Evolutionary conservation across 257 asterid genomes (phyloP), one percentile per base, ranked within the genome.

Genomic region (Solanum pennellii): DNA sequence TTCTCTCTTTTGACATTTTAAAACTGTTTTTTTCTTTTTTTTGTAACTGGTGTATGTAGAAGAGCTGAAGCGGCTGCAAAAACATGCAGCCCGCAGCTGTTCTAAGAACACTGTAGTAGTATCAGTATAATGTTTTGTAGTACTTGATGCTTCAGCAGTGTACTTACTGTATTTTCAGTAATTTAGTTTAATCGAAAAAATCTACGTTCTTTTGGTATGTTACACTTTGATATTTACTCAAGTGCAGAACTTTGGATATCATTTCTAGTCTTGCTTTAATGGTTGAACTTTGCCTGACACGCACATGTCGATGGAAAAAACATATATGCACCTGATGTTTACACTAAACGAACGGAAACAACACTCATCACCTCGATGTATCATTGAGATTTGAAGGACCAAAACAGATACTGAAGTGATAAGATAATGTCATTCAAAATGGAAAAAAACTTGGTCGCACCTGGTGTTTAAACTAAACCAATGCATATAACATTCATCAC

Each of bases 21-120:
- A 33, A 33, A 3, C 35, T 9, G 21, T 16, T 3, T 73, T 6
- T 21, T 41, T 27, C 29, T 27, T 27, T 25, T n/a, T 76, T 21
- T 60, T 3, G 14, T 9, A 23, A n/a, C 23, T 44, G 37, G 65
- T 27, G 29, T 37, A 15, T n/a, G 59, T 12, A 5, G 56, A 86
- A 73, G 71, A 75, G 96, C 98, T 95, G 98, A 95, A 86, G 98
- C 90, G 98, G 95, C 94, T 93, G 95, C 95, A 93, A 86, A 88
- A 87, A 90, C 72, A 71, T 92, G 98, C 90, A 90, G 98, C 98
- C 98, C 98, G 97, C 98, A 92, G 98, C 93, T 90, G 83, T 56
- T 83, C 23, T 16, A 59, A 59, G 60, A 59, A 14, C 86, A 83
- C 39, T 62, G 49, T 59, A 35, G 29, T 83, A n/a, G 35, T 59